Evolutionary conservation across 805 yeast species (phyloP), one percentile per base, ranked within the genome.

Genomic region (Saccharomycopsis vini): DNA sequence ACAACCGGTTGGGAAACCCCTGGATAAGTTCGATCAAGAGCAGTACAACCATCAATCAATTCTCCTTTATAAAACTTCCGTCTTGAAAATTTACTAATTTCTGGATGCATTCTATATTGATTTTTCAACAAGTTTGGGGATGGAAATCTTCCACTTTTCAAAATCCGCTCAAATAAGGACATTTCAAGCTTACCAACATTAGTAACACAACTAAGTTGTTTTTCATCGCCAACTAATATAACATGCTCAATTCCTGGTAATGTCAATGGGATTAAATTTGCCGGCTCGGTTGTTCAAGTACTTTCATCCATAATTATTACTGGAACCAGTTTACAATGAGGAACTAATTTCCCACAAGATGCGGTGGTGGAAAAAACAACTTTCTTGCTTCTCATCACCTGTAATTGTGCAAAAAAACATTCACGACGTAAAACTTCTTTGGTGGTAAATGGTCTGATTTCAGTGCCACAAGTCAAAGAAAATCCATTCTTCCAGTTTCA

Each of bases 101-200:
- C 78, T 0, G 98, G 96, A 61, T 94, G 95, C 99, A 92, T 90
- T 66, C 98, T 90, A 60, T 90, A 90, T 58, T 90, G 98, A 10
- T 86, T 90, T 62, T 90, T 92, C 43, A 89, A 69, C 51, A 95
- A 66, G 49, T 85, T 77, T 7, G 97, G 97, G 12, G 7, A 7
- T 7, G 10, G 10, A 10, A 75, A 72, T 56, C 85, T 88, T 2
- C 95, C 95, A 47, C 86, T 70, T 10, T 79, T 67, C 31, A 89
- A 80, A 47, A 89, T 66, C 53, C 97, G 73, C 62, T 90, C 96
- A 61, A 89, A 89, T 43, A 89, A 64, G 1, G 96, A 87, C 58
- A 85, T 95, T 47, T 73, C 74, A 45, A 89, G 70, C 21, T 77
- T 74, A 53, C 84, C 87, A 45, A 85, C 62, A 38, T 26, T 26